Conservation (phyloP, 2,329 filamentous ascomycete genomes). For the Calycina marina region DNA sequence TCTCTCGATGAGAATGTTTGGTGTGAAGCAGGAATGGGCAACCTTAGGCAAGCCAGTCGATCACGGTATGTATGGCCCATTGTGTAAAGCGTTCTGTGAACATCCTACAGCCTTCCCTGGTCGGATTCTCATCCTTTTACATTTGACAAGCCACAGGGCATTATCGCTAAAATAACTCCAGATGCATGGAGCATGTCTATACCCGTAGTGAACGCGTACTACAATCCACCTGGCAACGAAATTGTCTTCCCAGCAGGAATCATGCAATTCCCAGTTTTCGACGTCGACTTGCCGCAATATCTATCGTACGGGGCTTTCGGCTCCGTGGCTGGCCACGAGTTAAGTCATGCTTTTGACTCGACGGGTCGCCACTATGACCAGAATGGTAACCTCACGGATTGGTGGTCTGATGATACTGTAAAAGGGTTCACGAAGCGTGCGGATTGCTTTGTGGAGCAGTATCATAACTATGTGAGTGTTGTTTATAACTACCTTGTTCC, state of each 20-base stretch:
- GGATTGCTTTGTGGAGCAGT: slow-evolving; percentile 56
- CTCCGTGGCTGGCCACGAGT: slow-evolving; percentile 51
- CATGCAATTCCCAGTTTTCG: slow-evolving; percentile 54
- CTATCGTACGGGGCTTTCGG: slow-evolving; percentile 57
- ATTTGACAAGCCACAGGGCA: too few relatives aligned
- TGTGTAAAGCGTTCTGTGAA: too few relatives aligned
- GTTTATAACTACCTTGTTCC: too few relatives aligned
- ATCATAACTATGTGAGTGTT: slow-evolving; percentile 33
- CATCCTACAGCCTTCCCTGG: too few relatives aligned
- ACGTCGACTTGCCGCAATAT: slow-evolving; percentile 46
- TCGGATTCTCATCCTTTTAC: too few relatives aligned
- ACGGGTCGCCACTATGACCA: slow-evolving; percentile 50
- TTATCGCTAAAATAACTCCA: too few relatives aligned
- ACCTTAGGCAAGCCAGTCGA: slow-evolving; percentile 44
- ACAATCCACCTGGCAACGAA: slow-evolving; percentile 46
- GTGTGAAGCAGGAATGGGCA: slow-evolving; percentile 36
- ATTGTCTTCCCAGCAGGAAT: slow-evolving; percentile 57
- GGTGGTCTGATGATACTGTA: slow-evolving; percentile 50
- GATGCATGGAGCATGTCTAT: slow-evolving; percentile 48
- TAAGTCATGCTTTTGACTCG: slow-evolving; percentile 57
- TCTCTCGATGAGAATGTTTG: slow-evolving; percentile 34
- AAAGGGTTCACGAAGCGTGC: slow-evolving; percentile 41
- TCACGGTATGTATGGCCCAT: too few relatives aligned
- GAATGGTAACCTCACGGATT: slow-evolving; percentile 48
- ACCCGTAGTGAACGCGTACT: slow-evolving; percentile 51